phyloP scores from a whole-genome alignment of 2,329 filamentous ascomycete genomes.

The Parastagonospora avenae region DNA sequence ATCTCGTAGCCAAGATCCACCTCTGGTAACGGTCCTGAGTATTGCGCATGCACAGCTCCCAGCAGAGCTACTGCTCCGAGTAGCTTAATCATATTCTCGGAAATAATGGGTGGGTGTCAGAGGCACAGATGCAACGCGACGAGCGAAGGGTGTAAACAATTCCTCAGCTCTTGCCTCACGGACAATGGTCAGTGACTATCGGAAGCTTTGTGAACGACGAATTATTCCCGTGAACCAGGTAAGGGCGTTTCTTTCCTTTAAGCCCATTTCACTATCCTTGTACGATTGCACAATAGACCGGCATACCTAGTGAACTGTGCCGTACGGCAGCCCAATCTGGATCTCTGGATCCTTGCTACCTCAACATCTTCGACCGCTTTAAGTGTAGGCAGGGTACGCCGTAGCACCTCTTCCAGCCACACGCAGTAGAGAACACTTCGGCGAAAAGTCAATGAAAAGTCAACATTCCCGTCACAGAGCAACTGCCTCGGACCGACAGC shows the following conservation, averaged over 20 bases:
- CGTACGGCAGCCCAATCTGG: not conserved
- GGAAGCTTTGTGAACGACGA: not conserved
- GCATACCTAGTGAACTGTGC: not conserved
- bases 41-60: constrained; percentile 29
- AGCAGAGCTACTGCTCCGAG: constrained; percentile 27
- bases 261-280: not conserved
- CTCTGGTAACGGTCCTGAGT: constrained; percentile 43
- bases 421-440: not conserved
- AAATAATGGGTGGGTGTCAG: not conserved
- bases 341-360: constrained; percentile 1
- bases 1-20: constrained; percentile 62
- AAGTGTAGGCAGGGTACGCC: not conserved
- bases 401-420: not conserved
- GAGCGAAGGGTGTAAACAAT: not conserved
- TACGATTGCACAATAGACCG: constrained; percentile 3
- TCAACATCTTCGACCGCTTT: not conserved
- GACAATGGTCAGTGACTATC: not conserved
- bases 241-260: constrained; percentile 1
- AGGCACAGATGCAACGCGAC: not conserved
- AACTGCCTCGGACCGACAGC: constrained; percentile 3
- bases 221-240: not conserved
- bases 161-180: not conserved
- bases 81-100: constrained; percentile 26
- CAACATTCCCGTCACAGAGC: constrained; percentile 6
- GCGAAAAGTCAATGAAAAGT: not conserved